A percentile compares a stretch with the other conserved stretches of the same genome.
phyloP scores from a whole-genome alignment of 2,329 filamentous ascomycete species.

The Cytospora piceicola region DNA sequence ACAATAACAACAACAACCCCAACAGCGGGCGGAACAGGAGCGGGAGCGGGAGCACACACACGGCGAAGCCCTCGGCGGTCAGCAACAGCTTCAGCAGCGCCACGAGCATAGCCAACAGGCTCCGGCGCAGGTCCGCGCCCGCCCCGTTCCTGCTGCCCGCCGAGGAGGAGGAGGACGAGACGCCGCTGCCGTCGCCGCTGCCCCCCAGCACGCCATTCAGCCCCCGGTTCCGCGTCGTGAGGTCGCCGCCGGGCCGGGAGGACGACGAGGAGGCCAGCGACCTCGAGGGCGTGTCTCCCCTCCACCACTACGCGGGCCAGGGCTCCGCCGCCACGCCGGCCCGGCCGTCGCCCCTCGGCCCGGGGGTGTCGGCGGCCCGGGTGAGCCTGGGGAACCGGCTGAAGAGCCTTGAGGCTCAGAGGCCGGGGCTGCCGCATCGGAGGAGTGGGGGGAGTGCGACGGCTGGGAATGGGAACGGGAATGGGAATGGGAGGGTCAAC shows the following conservation, averaged over 20 bases:
- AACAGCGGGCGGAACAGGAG: constrained; percentile 22
- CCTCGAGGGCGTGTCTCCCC: constrained; percentile 43
- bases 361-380: constrained; percentile 47
- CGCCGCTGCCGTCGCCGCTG: constrained; percentile 29
- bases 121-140: constrained; percentile 37
- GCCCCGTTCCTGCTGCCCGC: constrained; percentile 32
- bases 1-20: not conserved
- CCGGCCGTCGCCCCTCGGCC: constrained; percentile 36
- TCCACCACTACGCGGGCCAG: constrained; percentile 26
- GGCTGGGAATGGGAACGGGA: not conserved
- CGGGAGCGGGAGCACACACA: constrained; percentile 30
- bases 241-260: constrained; percentile 9
- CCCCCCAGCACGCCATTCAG: constrained; percentile 7
- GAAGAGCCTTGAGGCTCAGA: constrained; percentile 39
- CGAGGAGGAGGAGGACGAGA: constrained; percentile 38
- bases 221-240: constrained; percentile 11
- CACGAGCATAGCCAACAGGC: constrained; percentile 26
- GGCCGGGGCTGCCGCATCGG: constrained; percentile 16
- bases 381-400: constrained; percentile 56
- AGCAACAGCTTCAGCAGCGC: constrained; percentile 16
- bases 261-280: constrained; percentile 32
- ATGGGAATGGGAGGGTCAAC: not conserved
- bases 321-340: not conserved
- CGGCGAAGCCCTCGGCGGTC: constrained; percentile 30
- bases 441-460: constrained; percentile 12